Evolutionary conservation across 2,329 filamentous ascomycete genomes (phyloP).

Genomic region (Sporothrix humicola): DNA sequence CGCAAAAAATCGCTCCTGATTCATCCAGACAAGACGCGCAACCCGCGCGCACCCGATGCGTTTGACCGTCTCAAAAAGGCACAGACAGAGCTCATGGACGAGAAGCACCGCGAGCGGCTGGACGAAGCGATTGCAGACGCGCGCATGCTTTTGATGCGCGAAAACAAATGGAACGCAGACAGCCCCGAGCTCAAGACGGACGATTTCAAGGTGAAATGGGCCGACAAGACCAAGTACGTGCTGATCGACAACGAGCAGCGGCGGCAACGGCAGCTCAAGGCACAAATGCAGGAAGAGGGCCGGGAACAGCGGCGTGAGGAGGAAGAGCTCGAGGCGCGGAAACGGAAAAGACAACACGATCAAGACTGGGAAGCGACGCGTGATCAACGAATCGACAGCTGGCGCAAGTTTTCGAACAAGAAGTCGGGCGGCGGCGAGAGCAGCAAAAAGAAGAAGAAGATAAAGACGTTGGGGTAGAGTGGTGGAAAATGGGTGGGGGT

Average conservation of each 20-base stretch:
- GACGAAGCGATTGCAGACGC: constrained; percentile 97
- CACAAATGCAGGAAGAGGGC: constrained; percentile 95
- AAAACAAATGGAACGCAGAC: constrained; percentile 91
- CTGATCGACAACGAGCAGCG: constrained; percentile 92
- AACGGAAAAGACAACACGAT: constrained; percentile 88
- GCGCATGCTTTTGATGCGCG: constrained; percentile 90
- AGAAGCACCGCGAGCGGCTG: constrained; percentile 83
- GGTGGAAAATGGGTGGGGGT: not conserved
- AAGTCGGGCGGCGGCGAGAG: constrained; percentile 15
- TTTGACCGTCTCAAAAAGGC: constrained; percentile 97
- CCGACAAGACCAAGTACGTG: constrained; percentile 86
- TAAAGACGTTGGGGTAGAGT: constrained; percentile 64
- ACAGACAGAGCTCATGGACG: constrained; percentile 87
- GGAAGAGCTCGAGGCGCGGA: constrained; percentile 78
- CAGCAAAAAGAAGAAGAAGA: constrained; percentile 69
- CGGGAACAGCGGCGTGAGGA: constrained; percentile 85
- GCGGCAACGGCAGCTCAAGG: constrained; percentile 82
- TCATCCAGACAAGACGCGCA: constrained; percentile 96
- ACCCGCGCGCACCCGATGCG: constrained; percentile 87
- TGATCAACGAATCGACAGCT: constrained; percentile 89
- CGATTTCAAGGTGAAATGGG: constrained; percentile 84
- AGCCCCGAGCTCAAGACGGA: constrained; percentile 83
- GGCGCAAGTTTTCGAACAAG: constrained; percentile 85
- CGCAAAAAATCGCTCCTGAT: constrained; percentile 98
- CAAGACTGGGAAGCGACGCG: constrained; percentile 93